Base-by-base conservation (phyloP, 139 green algal species). In the Chlorella sp. region DNA sequence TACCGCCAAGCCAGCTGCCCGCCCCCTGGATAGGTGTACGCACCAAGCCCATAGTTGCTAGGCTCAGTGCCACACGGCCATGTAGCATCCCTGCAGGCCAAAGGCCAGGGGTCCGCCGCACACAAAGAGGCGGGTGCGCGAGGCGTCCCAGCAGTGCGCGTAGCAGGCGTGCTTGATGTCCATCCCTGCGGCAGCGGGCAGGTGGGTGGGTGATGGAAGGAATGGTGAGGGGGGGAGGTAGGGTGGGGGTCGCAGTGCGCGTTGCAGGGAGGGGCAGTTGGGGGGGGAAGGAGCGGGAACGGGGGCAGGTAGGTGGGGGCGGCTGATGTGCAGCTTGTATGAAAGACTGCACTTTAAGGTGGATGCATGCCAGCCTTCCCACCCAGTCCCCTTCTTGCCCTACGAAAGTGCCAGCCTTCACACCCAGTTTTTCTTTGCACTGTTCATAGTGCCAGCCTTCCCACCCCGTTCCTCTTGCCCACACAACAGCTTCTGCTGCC, bases 81-180 rank as follows among this genome's bases (percentile, higher is more conserved):
- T 89, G 87, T 96, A 96, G 87, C 90, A 90, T 75, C 95, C 95
- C 4, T 60, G 32, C 1, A 96, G 90, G 32, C 95, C 95, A 83
- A 89, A 95, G 16, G 95, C 89, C 22, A 97, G 90, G 0, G 95
- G 95, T 7, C 95, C 95, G 15, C 95, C 95, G 80, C 89, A 91
- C 15, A 77, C 83, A n/a, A 96, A 93, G 24, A 97, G 86, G 19
- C 93, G 85, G 12, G 92, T 92, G 28, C 79, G 57, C n/a, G 83
- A 88, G 26, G 90, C 81, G 89, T 97, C 94, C 95, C 95, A 97
- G 48, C 81, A 81, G 71, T 96, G 95, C 0, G 94, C 89, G 81
- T 96, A 96, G 78, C 93, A 93, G 19, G 95, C 95, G 81, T 96
- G 91, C 53, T 80, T 68, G 7, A 95, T 89, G 2, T 88, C 82